Evolutionary conservation across 208 protist species (phyloP).

Genomic region (Porcisia deanei): DNA sequence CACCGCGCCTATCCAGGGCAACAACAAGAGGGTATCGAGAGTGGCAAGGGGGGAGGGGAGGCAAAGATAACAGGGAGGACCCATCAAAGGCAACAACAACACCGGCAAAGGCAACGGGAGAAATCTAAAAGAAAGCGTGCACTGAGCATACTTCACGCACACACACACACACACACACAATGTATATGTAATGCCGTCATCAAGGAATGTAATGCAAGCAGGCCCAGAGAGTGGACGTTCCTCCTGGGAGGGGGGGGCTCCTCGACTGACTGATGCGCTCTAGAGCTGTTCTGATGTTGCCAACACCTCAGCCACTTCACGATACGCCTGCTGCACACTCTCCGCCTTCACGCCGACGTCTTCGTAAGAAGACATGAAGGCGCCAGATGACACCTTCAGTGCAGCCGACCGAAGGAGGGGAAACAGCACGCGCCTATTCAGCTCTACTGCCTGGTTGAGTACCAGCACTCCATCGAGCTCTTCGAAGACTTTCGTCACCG

Average conservation of each 20-base stretch:
- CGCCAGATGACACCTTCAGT: slow-evolving; percentile 78
- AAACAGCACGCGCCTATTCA: slow-evolving; percentile 67
- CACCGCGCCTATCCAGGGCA: background rate
- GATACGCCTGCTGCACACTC: slow-evolving; percentile 60
- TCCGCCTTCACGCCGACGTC: slow-evolving; percentile 63
- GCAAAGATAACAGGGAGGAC: background rate
- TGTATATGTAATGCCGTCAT: background rate
- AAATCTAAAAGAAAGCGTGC: background rate
- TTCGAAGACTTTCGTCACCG: slow-evolving; percentile 48
- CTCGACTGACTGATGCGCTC: background rate
- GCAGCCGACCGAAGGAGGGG: slow-evolving; percentile 75
- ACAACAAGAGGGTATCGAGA: background rate
- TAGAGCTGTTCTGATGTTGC: slow-evolving; percentile 48
- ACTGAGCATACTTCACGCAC: background rate
- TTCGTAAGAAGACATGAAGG: slow-evolving; percentile 77
- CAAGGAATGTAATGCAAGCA: no score
- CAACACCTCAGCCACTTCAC: slow-evolving; percentile 60
- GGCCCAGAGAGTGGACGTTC: background rate
- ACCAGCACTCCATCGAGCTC: slow-evolving; percentile 71
- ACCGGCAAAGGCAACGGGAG: background rate
- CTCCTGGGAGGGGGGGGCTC: background rate
- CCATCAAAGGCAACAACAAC: background rate
- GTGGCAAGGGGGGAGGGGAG: background rate
- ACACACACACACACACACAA: background rate
- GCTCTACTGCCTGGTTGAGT: slow-evolving; percentile 74